These are phyloP conservation scores for Penicillium frequentans DNA, from an alignment of 2,329 filamentous ascomycete species.

Conservation along the genomic window DNA sequence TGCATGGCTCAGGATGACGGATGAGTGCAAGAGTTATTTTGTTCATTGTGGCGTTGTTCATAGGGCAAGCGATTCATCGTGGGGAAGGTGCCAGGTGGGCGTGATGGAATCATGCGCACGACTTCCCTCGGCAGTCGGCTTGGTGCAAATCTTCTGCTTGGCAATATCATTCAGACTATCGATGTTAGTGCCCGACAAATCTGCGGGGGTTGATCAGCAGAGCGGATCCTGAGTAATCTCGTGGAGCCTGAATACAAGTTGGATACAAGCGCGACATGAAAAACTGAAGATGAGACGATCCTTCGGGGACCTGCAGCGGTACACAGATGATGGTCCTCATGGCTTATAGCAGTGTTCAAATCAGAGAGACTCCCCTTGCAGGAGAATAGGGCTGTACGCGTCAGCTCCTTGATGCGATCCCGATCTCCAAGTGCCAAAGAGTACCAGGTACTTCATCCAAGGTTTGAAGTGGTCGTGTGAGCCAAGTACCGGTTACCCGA, in stretches of 20 bases:
- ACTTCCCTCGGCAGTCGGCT: slow-evolving; percentile 4
- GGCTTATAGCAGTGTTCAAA: slow-evolving; percentile 11
- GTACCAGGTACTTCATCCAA: background rate
- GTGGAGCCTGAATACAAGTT: background rate
- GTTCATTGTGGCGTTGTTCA: background rate
- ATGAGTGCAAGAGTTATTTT: background rate
- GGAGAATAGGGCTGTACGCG: slow-evolving; percentile 2
- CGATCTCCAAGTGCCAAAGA: background rate
- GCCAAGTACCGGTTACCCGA: background rate
- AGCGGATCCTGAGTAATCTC: background rate
- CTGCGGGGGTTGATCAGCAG: slow-evolving; percentile 20
- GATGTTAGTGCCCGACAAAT: slow-evolving; percentile 4
- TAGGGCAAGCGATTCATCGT: background rate
- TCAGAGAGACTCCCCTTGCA: slow-evolving; percentile 22
- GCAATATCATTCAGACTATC: background rate
- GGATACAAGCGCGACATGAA: background rate
- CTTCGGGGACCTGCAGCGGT: slow-evolving; percentile 17
- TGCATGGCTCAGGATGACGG: background rate
- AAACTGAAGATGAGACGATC: background rate
- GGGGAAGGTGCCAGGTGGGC: slow-evolving; percentile 10
- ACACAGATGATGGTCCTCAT: slow-evolving; percentile 1
- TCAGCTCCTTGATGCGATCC: background rate
- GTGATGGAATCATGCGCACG: slow-evolving; percentile 23
- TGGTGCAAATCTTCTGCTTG: background rate
- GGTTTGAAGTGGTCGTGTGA: background rate